Conservation (phyloP, 164 flowering plant species). For the Houttuynia cordata region DNA sequence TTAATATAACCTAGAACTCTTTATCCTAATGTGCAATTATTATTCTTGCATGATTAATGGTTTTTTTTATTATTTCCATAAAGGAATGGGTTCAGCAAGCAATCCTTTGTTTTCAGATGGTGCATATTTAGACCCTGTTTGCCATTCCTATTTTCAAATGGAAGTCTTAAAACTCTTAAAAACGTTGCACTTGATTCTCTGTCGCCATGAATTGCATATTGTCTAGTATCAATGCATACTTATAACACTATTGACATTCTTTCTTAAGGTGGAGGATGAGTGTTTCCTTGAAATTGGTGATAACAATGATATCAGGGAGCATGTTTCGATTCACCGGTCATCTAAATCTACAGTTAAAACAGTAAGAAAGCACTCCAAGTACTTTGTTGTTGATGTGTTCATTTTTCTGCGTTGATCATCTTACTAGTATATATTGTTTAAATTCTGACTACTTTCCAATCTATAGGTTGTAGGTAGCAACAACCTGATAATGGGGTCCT, state of each 20-base stretch:
- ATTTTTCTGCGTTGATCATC: not conserved
- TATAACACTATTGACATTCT: not conserved
- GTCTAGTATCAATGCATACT: not conserved
- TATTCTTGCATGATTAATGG: not conserved
- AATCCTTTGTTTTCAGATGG: no score
- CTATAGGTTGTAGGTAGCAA: slow-evolving; percentile 65
- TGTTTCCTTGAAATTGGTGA: slow-evolving; percentile 80
- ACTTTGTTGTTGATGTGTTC: not conserved
- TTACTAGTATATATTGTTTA: not conserved
- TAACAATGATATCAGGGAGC: slow-evolving; percentile 88
- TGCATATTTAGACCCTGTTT: no score
- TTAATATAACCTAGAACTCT: not conserved
- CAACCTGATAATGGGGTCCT: slow-evolving; percentile 94
- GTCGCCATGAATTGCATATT: not conserved
- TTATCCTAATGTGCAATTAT: not conserved
- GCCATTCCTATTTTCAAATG: no score
- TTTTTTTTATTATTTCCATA: no score
- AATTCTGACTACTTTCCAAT: slow-evolving; percentile 7
- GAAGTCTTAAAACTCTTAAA: no score
- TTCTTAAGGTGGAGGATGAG: slow-evolving; percentile 61
- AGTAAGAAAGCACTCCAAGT: slow-evolving; percentile 22
- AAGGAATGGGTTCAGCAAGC: no score
- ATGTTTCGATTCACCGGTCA: slow-evolving; percentile 77
- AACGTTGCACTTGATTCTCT: not conserved
- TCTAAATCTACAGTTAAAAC: slow-evolving; percentile 73